Conservation (phyloP, 306 rosid genomes). For the Begonia loranthoides region DNA sequence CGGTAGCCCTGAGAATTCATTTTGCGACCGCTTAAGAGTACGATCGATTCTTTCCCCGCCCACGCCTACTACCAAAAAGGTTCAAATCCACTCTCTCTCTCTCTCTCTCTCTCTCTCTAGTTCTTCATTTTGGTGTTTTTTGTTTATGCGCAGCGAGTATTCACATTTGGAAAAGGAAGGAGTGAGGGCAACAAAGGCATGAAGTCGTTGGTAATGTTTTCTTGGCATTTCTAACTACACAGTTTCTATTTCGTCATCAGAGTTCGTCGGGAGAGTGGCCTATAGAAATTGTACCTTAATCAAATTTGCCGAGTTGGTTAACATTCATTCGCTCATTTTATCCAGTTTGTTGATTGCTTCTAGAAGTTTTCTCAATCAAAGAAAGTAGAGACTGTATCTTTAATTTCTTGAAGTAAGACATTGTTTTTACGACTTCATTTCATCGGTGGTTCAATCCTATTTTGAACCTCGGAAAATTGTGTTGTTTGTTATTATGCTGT, state of each 20-base stretch:
- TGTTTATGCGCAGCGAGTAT: slow-evolving; percentile 54
- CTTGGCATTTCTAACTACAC: background rate
- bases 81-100: slow-evolving; percentile 3
- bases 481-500: background rate
- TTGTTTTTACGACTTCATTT: too few relatives aligned
- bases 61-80: slow-evolving; percentile 66
- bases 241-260: background rate
- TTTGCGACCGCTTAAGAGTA: slow-evolving; percentile 10
- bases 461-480: background rate
- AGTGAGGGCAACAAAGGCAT: slow-evolving; percentile 90
- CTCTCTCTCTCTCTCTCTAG: background rate
- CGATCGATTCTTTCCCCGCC: slow-evolving; percentile 43
- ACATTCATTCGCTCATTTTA: too few relatives aligned
- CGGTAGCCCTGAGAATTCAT: slow-evolving; percentile 12
- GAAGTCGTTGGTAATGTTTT: slow-evolving; percentile 73
- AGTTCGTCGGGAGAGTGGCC: background rate
- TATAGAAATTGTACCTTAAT: background rate
- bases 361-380: too few relatives aligned
- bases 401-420: too few relatives aligned
- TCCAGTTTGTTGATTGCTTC: too few relatives aligned
- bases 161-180: slow-evolving; percentile 82
- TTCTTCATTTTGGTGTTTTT: background rate
- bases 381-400: too few relatives aligned
- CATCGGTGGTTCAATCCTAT: background rate
- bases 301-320: background rate